Evolutionary conservation across 352 stramenopile genomes (phyloP), one percentile per base, ranked within the genome.

Genomic region (Globisporangium ultimum): DNA sequence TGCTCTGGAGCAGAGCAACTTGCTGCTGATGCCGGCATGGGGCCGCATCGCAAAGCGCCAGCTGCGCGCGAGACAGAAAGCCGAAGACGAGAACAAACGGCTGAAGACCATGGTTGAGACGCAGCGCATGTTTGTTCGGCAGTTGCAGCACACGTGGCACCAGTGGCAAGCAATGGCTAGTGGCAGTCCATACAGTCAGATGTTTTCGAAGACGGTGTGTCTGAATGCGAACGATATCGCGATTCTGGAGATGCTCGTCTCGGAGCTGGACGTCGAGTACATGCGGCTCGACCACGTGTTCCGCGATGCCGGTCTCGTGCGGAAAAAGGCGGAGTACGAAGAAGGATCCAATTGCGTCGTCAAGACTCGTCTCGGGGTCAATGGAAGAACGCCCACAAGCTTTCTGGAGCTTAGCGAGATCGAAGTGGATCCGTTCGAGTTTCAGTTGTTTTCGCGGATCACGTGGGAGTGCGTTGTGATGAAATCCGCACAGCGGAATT

Each of bases 11-110:
- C 48, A 34, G 13, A 57, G 46, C 38, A 63, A 56, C 15, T 20
- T 53, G 14, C 46, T 63, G 15, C 24, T 55, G 32, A 12, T 63
- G 12, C 57, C 48, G 1, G 45, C 53, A 11, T 64, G 58, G 58
- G 14, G 51, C 21, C 52, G 36, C 58, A 64, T 64, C 46, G 43
- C 58, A 0, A 42, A 64, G 43, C 58, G 52, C 5, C 58, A 64
- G 34, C 51, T 55, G 15, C 34, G 43, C 20, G 18, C 43, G 22
- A 43, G 58, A 22, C 12, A 13, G 15, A 28, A 48, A 7, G 46
- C 40, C 0, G 50, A 60, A 20, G 43, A 51, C 2, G 58, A 64
- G 58, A 64, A 64, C 46, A 12, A 15, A 32, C 42, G 51, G 0
- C 21, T 59, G 9, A 54, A 50, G n/a, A 22, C 7, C 2, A 22